A percentile compares a stretch with the other conserved stretches of the same genome.
phyloP scores from a whole-genome alignment of 305 asterid species.

The Fraxinus paxiana region DNA sequence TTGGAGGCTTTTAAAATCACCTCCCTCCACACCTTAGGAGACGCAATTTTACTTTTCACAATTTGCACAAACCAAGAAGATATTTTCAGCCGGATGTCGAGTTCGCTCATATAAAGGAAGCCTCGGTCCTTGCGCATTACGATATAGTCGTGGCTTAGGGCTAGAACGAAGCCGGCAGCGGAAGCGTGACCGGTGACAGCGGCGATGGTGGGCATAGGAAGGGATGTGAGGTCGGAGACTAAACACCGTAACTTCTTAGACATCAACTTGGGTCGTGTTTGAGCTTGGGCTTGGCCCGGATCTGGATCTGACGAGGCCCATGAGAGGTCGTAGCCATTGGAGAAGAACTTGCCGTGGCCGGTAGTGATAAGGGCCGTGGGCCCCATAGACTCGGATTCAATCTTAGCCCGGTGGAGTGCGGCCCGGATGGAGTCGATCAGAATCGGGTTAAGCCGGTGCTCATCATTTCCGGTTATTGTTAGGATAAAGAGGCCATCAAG shows the following conservation, averaged over 20 bases:
- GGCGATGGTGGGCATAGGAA: constrained; percentile 81
- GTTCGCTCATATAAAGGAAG: constrained; percentile 59
- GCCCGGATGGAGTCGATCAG: constrained; percentile 50
- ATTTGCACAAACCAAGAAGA: constrained; percentile 49
- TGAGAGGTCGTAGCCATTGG: constrained; percentile 65
- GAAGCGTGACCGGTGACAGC: constrained; percentile 71
- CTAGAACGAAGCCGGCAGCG: constrained; percentile 52
- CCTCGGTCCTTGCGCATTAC: constrained; percentile 61
- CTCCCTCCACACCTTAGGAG: constrained; percentile 31
- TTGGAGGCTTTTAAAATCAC: constrained; percentile 25
- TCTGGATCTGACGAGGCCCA: constrained; percentile 44
- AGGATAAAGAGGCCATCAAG: constrained; percentile 51
- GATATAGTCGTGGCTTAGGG: constrained; percentile 56
- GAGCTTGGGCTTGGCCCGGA: background rate
- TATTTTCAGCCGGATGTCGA: constrained; percentile 40
- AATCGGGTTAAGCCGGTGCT: constrained; percentile 63
- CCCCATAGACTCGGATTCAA: constrained; percentile 32
- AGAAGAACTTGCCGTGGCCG: constrained; percentile 65
- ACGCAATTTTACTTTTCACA: constrained; percentile 38
- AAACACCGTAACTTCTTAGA: constrained; percentile 47
- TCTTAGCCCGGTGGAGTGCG: constrained; percentile 34
- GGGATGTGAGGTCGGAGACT: constrained; percentile 48
- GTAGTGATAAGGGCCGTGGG: constrained; percentile 61
- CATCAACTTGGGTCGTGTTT: constrained; percentile 28
- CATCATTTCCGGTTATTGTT: constrained; percentile 51